phyloP scores from a whole-genome alignment of 2,329 filamentous ascomycete genomes.

The Beauveria scarabaeidicola region DNA sequence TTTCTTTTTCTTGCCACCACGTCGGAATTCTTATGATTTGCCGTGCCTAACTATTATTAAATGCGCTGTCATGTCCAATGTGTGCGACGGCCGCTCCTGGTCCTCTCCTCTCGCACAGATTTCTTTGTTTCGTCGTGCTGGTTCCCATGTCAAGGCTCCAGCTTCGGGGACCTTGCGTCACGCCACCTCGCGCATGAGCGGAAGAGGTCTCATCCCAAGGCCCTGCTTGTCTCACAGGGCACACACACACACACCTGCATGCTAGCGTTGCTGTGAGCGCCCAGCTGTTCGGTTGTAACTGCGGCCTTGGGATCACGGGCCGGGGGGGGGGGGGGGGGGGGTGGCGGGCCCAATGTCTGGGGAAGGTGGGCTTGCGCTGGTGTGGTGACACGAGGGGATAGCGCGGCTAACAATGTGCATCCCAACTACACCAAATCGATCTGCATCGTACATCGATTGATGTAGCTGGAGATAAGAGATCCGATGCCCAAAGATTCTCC shows the following conservation, averaged over 20 bases:
- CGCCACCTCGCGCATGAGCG: background rate
- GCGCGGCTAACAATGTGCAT: background rate
- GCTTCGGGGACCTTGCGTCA: background rate
- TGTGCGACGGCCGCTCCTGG: background rate
- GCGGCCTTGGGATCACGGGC: background rate
- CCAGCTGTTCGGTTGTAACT: background rate
- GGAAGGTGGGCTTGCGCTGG: background rate
- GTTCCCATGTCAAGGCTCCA: background rate
- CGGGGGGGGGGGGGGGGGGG: too few relatives aligned
- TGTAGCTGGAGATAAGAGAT: too few relatives aligned
- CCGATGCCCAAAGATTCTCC: background rate
- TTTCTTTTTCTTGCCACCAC: background rate
- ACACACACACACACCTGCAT: background rate
- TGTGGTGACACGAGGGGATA: background rate
- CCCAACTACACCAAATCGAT: background rate
- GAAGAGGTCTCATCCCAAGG: background rate
- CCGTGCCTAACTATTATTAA: background rate
- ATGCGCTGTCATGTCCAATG: background rate
- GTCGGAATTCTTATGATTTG: background rate
- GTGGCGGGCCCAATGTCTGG: background rate
- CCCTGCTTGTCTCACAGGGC: constrained; percentile 1
- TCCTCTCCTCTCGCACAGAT: background rate
- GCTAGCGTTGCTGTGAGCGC: background rate
- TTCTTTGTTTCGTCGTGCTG: background rate
- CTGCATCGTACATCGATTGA: too few relatives aligned